Evolutionary conservation across 352 stramenopile species (phyloP), one percentile per base, ranked within the genome.

Genomic region (Phytophthora pinifolia): DNA sequence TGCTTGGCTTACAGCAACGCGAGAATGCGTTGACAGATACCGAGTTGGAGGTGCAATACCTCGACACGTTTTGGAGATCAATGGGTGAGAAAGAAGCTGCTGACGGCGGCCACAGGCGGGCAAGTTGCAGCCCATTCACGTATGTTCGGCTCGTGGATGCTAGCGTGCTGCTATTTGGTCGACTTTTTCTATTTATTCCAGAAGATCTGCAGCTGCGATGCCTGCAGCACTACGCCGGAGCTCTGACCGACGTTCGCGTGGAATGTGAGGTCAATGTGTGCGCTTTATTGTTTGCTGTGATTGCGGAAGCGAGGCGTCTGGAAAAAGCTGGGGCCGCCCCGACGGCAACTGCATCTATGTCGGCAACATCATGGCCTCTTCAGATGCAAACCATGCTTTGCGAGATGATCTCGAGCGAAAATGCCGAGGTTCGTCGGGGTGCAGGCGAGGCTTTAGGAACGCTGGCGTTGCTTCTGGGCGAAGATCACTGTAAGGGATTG

Each of bases 171-270:
- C 45, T 95, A 17, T 94, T 93, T 59, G 80, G 83, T 15, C 67
- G 70, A 17, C 44, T 95, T 18, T 95, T 95, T 32, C 80, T 92
- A 35, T 79, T 76, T 37, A 58, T 94, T 20, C 83, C 83, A 0
- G 83, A 95, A 63, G 86, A 95, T 60, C 62, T 95, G 20, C 86
- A 95, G 33, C 61, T 95, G 35, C 83, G 86, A 14, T 87, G 79
- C 20, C 56, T 95, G 1, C 86, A 95, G 57, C 86, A 95, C 47
- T 91, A 85, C 29, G 76, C 77, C 2, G 70, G 72, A 31, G 70
- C 79, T 4, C 59, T 93, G n/a, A 72, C 67, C 4, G 83, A 95
- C 27, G 68, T 68, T 13, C 76, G 75, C 15, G 47, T 71, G 14
- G 66, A 89, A 41, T 89, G 78, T 42, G 78, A 89, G 53, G 64